A percentile compares a stretch with the other conserved stretches of the same genome.
phyloP scores from a whole-genome alignment of 441 rosid genomes.

The Hypseocharis bilobata region DNA sequence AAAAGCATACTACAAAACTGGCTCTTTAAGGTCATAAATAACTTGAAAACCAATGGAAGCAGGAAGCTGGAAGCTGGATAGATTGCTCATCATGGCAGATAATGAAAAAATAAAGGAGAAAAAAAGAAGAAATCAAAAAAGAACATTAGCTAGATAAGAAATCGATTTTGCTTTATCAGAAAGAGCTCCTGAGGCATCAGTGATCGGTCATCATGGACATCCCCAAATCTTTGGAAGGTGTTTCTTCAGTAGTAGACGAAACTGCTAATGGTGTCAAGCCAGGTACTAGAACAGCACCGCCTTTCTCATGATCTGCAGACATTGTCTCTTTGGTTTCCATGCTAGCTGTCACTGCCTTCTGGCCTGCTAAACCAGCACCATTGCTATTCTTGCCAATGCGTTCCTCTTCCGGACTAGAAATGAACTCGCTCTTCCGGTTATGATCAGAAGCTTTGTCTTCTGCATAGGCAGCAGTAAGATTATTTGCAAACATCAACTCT shows the following conservation, averaged over 20 bases:
- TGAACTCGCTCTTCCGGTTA: too few species aligned
- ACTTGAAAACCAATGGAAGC: too few species aligned
- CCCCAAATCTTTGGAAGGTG: constrained; percentile 7
- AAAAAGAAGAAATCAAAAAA: too few species aligned
- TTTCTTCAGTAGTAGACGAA: constrained; percentile 10
- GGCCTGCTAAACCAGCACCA: background rate
- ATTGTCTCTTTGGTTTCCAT: constrained; percentile 16
- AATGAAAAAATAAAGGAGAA: too few species aligned
- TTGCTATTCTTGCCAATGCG: background rate
- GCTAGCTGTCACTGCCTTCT: background rate
- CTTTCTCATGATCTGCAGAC: constrained; percentile 9
- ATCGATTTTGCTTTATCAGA: too few species aligned
- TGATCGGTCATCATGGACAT: background rate
- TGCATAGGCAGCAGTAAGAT: too few species aligned
- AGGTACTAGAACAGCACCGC: constrained; percentile 23
- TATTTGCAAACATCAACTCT: background rate
- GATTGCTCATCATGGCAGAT: too few species aligned
- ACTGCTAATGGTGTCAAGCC: constrained; percentile 13
- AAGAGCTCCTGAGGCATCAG: constrained; percentile 17
- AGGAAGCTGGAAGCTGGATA: too few species aligned
- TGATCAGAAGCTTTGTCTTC: too few species aligned
- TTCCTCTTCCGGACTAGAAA: background rate
- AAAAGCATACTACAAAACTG: too few species aligned
- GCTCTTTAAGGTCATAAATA: too few species aligned
- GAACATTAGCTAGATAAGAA: too few species aligned